Conservation (phyloP, 192 early-diverging fungal genomes). For the Physocladia obscura region DNA sequence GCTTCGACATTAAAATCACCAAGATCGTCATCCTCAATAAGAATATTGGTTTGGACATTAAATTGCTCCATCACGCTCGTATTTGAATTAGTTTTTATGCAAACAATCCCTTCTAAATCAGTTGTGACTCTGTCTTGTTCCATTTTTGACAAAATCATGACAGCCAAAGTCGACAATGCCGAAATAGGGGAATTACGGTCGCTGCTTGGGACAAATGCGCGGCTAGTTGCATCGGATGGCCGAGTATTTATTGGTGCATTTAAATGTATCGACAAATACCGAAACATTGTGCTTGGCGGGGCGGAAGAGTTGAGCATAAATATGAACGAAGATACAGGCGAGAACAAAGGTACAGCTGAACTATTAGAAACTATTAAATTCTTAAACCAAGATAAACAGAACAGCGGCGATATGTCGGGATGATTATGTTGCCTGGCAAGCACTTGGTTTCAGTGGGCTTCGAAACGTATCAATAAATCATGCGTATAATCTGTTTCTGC, state of each 20-base stretch:
- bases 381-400: conserved; percentile 25
- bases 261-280: conserved; percentile 71
- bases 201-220: conserved; percentile 33
- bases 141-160: too few species aligned
- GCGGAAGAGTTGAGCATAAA: conserved; percentile 59
- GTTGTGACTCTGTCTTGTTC: too few species aligned
- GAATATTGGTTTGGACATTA: too few species aligned
- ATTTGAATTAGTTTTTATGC: too few species aligned
- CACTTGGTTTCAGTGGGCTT: conserved; percentile 64
- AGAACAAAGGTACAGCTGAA: conserved; percentile 41
- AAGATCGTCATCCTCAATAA: conserved; percentile 14
- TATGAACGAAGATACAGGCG: conserved; percentile 7
- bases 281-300: conserved; percentile 69
- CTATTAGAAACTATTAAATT: too few species aligned
- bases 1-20: conserved; percentile 18
- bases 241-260: conserved; percentile 68
- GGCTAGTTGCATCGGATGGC: conserved; percentile 65
- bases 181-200: too few species aligned
- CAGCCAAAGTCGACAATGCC: too few species aligned
- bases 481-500: too few species aligned
- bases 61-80: too few species aligned
- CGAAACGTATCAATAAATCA: too few species aligned
- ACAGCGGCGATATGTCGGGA: conserved; percentile 63
- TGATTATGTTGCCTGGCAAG: conserved; percentile 77
- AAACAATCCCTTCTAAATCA: too few species aligned